These are phyloP conservation scores for Rhizopogon vulgaris DNA, from an alignment of 768 basidiomycete genomes.

Conservation along the genomic window DNA sequence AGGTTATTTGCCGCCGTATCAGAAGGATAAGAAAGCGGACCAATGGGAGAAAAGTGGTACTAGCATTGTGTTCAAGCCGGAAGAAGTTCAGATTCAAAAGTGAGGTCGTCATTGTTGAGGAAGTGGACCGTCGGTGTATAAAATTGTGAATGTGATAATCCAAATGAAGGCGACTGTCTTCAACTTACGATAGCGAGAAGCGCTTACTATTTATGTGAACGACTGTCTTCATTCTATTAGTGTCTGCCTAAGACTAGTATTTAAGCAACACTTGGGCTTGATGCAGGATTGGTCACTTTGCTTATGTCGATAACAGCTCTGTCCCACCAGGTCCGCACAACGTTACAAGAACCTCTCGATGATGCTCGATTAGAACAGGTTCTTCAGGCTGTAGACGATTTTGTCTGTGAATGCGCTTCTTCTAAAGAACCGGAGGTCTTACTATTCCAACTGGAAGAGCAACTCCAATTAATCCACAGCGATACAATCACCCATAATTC, in stretches of 20 bases:
- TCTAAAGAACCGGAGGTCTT: constrained; percentile 39
- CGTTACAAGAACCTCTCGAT: constrained; percentile 50
- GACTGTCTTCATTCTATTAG: no score
- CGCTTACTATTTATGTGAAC: background rate
- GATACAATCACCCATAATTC: constrained; percentile 61
- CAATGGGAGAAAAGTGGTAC: constrained; percentile 31
- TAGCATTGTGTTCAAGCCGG: constrained; percentile 27
- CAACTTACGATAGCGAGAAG: background rate
- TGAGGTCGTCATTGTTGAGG: background rate
- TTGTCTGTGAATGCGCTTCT: constrained; percentile 44
- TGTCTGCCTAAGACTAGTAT: no score
- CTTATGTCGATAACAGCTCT: constrained; percentile 35
- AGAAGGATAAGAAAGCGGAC: constrained; percentile 31
- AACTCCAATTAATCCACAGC: constrained; percentile 57
- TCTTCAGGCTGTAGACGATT: constrained; percentile 46
- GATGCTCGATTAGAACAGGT: constrained; percentile 44
- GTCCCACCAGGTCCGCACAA: constrained; percentile 48
- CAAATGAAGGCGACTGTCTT: no score
- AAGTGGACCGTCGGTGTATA: background rate
- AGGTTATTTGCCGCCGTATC: constrained; percentile 34
- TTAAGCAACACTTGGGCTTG: background rate
- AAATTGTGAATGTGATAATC: no score
- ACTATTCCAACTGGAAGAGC: constrained; percentile 53
- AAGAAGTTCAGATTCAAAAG: constrained; percentile 16
- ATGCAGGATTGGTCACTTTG: background rate